phyloP scores from a whole-genome alignment of 148 eudicot genomes.

The Pouteria glomerata region DNA sequence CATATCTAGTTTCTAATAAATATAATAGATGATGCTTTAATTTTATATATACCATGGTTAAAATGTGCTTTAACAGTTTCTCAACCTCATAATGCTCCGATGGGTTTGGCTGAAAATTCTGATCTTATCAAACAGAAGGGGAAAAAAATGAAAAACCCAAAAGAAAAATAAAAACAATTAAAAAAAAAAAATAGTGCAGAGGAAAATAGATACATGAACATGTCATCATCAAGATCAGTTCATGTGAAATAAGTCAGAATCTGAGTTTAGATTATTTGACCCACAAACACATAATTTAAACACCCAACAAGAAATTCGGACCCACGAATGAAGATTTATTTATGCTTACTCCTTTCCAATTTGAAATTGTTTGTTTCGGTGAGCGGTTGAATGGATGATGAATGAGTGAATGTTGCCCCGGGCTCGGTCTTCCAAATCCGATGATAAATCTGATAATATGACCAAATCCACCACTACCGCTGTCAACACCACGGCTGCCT shows the following conservation, averaged over 20 bases:
- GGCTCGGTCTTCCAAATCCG: neutral
- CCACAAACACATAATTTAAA: no score
- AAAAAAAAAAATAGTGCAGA: neutral
- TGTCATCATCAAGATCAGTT: no score
- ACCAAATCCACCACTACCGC: neutral
- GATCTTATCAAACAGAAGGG: conserved; percentile 1
- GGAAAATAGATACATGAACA: no score
- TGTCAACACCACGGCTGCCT: neutral
- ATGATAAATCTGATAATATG: neutral
- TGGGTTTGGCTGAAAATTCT: conserved; percentile 46
- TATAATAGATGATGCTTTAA: no score
- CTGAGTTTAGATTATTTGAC: no score
- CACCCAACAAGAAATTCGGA: neutral
- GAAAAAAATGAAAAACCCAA: neutral
- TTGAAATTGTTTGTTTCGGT: neutral
- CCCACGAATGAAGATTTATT: neutral
- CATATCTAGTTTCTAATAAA: no score
- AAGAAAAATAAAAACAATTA: neutral
- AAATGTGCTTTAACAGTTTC: no score
- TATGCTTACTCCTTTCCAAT: neutral
- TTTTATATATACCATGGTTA: no score
- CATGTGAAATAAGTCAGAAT: no score
- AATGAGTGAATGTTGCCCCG: conserved; percentile 12
- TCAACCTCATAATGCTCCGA: no score
- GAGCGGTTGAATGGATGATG: no score